Base-by-base conservation (phyloP, 768 basidiomycete genomes). In the Leccinum imitatum region DNA sequence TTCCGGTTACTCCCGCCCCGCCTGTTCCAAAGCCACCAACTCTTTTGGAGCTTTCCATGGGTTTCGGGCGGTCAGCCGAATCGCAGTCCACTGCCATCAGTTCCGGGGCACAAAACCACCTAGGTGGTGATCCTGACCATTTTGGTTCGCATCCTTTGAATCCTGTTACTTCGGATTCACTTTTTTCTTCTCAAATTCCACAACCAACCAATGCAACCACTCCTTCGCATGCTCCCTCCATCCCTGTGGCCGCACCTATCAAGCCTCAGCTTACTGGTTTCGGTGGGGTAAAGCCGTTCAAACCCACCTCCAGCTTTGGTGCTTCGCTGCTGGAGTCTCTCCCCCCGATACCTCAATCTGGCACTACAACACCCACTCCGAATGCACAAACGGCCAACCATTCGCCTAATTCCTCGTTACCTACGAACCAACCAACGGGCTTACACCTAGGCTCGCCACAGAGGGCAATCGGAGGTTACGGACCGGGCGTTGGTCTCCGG, bases 261-360 rank as follows among this genome's bases (percentile, higher is more conserved):
- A 78, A 77, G 63, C 65, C 80, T 4, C 83, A 84, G 65, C 54
- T 64, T 50, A 84, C 83, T 5, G 83, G 83, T 2, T 83, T 79
- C 56, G 77, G 80, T 25, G 87, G 86, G 6, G 71, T 92, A 63
- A 91, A 89, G 69, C 84, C 89, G 6, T 94, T 94, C 79, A 91
- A 92, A 67, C 92, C 92, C 3, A 81, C 87, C 3, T 89, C 87
- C 2, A 87, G 83, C 46, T 94, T 94, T 69, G 92, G 92, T 31
- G 86, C 89, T 35, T 84, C 85, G 15, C 70, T 94, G 44, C 67
- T 94, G 60, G 89, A 89, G 54, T 82, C 84, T 3, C 74, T 94
- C 25, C 93, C 93, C 3, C 79, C 91, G 6, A 85, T 93, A 57
- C 83, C 89, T 11, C 85, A 83, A 35, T 84, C 87, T 6, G 71